Percentiles rank a stretch among this genome's conserved stretches.
These are phyloP conservation scores for Axilococcus clingmanii DNA, from an alignment of 139 green algal genomes.

Conservation along the genomic window DNA sequence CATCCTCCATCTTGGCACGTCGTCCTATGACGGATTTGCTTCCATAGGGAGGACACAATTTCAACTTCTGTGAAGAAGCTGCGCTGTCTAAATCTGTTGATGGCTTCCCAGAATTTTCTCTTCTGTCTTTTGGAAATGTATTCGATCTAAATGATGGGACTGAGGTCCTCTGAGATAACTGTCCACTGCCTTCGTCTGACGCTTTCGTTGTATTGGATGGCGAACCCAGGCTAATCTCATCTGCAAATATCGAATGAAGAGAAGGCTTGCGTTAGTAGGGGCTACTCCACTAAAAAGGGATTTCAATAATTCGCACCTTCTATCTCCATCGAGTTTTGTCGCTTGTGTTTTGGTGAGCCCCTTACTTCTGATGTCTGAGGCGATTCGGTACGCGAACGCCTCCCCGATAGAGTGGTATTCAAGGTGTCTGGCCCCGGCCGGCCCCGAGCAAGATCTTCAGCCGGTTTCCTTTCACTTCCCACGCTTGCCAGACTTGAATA, in stretches of 20 bases:
- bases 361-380: constrained; percentile 3
- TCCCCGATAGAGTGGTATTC: constrained; percentile 5
- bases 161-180: too few relatives aligned
- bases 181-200: too few relatives aligned
- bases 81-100: background rate
- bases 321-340: constrained; percentile 20
- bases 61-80: background rate
- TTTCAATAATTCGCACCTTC: too few relatives aligned
- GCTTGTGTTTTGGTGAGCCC: constrained; percentile 11
- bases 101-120: background rate
- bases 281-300: too few relatives aligned
- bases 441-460: constrained; percentile 5
- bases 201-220: too few relatives aligned
- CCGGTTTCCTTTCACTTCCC: background rate
- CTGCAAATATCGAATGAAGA: too few relatives aligned
- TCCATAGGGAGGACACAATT: constrained; percentile 50
- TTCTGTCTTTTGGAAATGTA: constrained; percentile 1
- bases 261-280: too few relatives aligned
- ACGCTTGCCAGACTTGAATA: too few relatives aligned
- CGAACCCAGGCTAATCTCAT: too few relatives aligned
- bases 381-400: constrained; percentile 14
- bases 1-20: constrained; percentile 62
- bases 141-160: background rate
- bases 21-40: constrained; percentile 54
- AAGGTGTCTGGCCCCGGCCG: background rate